Conservation (phyloP, 2,329 filamentous ascomycete genomes). For the Pyrenochaeta sp. region DNA sequence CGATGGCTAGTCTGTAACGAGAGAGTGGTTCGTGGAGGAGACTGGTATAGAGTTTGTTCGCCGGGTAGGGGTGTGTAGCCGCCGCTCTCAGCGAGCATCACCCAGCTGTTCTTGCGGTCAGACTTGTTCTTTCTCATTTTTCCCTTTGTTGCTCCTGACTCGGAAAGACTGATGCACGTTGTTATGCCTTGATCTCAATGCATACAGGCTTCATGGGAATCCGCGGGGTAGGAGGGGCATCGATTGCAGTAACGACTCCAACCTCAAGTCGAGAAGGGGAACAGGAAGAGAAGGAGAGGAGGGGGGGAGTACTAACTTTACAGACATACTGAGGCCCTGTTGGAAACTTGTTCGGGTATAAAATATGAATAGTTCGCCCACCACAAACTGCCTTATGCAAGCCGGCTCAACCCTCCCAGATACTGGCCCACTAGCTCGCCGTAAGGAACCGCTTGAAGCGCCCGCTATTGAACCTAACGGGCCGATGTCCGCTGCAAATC, state of each 20-base stretch:
- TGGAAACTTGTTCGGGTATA: slow-evolving; percentile 30
- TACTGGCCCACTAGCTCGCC: slow-evolving; percentile 10
- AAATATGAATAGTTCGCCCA: slow-evolving; percentile 29
- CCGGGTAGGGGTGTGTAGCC: slow-evolving; percentile 85
- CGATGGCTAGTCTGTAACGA: slow-evolving; percentile 76
- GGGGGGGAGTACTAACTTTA: slow-evolving; percentile 48
- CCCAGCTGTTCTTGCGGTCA: slow-evolving; percentile 71
- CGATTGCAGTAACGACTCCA: slow-evolving; percentile 3
- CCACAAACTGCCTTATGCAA: slow-evolving; percentile 26
- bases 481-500: slow-evolving; percentile 31
- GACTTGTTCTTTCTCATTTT: slow-evolving; percentile 38
- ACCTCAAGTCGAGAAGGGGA: not conserved
- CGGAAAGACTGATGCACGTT: not conserved
- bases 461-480: slow-evolving; percentile 24
- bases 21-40: slow-evolving; percentile 79
- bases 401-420: slow-evolving; percentile 18
- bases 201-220: slow-evolving; percentile 10
- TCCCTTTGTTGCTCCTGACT: slow-evolving; percentile 11
- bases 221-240: slow-evolving; percentile 17
- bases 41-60: slow-evolving; percentile 82
- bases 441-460: slow-evolving; percentile 30
- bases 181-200: not conserved
- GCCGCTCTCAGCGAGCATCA: slow-evolving; percentile 80
- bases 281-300: not conserved
- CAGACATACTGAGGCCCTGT: slow-evolving; percentile 44